Evolutionary conservation across 345 rosid species (phyloP).

Genomic region (Punica granatum): DNA sequence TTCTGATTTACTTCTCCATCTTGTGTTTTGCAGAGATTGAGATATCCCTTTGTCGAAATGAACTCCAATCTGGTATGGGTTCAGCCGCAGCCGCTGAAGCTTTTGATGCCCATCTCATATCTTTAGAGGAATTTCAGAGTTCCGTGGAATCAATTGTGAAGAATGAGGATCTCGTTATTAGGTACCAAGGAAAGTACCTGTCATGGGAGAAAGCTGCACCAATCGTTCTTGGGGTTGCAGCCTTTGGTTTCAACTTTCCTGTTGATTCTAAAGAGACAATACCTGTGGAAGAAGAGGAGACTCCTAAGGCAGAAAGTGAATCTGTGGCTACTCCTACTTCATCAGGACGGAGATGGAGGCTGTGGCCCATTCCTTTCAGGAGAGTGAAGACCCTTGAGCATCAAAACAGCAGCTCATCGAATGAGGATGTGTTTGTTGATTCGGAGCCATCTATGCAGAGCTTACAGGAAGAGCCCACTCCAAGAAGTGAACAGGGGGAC

Average conservation of each 20-base stretch:
- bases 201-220: constrained; percentile 84
- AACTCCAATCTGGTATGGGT: constrained; percentile 71
- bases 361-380: constrained; percentile 81
- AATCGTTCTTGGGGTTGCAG: constrained; percentile 60
- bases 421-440: constrained; percentile 76
- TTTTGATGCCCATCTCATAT: constrained; percentile 56
- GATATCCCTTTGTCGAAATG: constrained; percentile 79
- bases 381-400: constrained; percentile 73
- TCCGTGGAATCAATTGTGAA: constrained; percentile 47
- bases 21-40: constrained; percentile 51
- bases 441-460: constrained; percentile 49
- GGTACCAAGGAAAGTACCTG: constrained; percentile 51
- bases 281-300: constrained; percentile 46
- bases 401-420: constrained; percentile 45
- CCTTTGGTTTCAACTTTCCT: constrained; percentile 60
- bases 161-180: constrained; percentile 60
- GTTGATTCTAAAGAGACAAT: constrained; percentile 53
- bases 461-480: constrained; percentile 24
- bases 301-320: constrained; percentile 28
- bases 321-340: constrained; percentile 35
- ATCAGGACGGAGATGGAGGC: constrained; percentile 71
- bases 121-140: constrained; percentile 51
- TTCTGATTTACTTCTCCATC: constrained; percentile 12
- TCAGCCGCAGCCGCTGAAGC: constrained; percentile 62
- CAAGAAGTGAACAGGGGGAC: constrained; percentile 21